Evolutionary conservation across 306 rosid species (phyloP).

Genomic region (Malus domestica): ASM211411v1 NC_041799.1:13103001-13103500

Average conservation of each 20-base stretch:
- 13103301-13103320: conserved; percentile 86
- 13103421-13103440: conserved; percentile 14
- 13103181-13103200: neutral
- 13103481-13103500: conserved; percentile 43
- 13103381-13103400: conserved; percentile 53
- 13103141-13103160: neutral
- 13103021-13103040: neutral
- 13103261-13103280: neutral
- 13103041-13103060: neutral
- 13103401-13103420: conserved; percentile 33
- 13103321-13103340: conserved; percentile 94
- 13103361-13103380: conserved; percentile 57
- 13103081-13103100: neutral
- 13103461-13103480: conserved; percentile 35
- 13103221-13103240: neutral
- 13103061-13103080: neutral
- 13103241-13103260: neutral
- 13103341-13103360: conserved; percentile 92
- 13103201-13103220: neutral
- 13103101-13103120: neutral
- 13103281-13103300: neutral
- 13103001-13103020: neutral
- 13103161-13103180: neutral
- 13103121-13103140: too few relatives aligned
- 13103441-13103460: conserved; percentile 21